Base-by-base conservation (phyloP, 805 yeast genomes). In the Henningerozyma blattae region DNA sequence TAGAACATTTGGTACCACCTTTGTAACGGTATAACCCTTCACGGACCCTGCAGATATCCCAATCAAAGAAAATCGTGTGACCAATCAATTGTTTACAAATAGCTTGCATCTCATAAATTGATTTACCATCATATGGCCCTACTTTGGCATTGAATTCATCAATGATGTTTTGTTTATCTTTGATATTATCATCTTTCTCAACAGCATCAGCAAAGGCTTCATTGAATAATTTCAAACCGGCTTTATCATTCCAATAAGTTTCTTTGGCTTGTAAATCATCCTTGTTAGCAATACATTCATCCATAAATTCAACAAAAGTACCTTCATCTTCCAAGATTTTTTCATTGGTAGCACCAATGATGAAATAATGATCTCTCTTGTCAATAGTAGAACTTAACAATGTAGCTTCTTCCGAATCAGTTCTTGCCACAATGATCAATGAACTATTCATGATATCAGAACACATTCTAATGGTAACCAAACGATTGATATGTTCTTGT, bases 361-460 rank as follows among this genome's bases (percentile, higher is more conserved):
- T 68, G 59, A 83, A 89, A 65, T 78, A 85, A 59, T 89, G 97
- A 61, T 89, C 97, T 61, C 97, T 75, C 62, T 70, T 75, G 61
- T 89, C 97, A 52, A 89, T 87, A 34, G 96, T 81, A 15, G 95
- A 84, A 40, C 95, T 84, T 56, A 89, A 68, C 56, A 89, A 71
- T 34, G 96, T 89, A 31, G 96, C 97, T 45, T 95, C 96, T 67
- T 89, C 97, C 35, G 95, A 84, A 61, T 89, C 97, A 26, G 96
- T 86, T 67, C 97, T 77, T 34, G 96, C 96, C 51, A 89, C 93
- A 44, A 78, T 72, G 43, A 89, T 64, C 54, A 89, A 70, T 54
- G 86, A 86, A 29, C 86, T 72, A 34, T 94, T 91, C 64, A 84
- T 75, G 42, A 87, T 81, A 63, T 89, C 97, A 32, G 96, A 95